These are phyloP conservation scores for Suhomyces vadensis DNA, from an alignment of 805 yeast genomes.

Conservation along the genomic window DNA sequence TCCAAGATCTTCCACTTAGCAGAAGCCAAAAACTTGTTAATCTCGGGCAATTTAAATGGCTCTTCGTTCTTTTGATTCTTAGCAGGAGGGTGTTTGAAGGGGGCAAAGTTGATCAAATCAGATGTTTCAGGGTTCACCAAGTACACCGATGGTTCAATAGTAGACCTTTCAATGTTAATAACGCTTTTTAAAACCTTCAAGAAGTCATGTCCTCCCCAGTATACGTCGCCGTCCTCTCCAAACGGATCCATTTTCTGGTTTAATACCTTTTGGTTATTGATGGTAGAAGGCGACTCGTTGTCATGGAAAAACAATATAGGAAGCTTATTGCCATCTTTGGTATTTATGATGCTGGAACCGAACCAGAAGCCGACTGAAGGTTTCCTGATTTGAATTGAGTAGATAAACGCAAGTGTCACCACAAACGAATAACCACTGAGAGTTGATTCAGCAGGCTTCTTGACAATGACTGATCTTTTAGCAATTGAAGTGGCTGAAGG, in stretches of 20 bases:
- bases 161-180: slow-evolving; percentile 65
- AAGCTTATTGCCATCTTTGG: slow-evolving; percentile 63
- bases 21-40: slow-evolving; percentile 55
- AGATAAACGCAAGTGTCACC: slow-evolving; percentile 57
- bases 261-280: slow-evolving; percentile 56
- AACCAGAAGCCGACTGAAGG: slow-evolving; percentile 90
- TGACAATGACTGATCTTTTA: slow-evolving; percentile 30
- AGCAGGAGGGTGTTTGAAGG: slow-evolving; percentile 21
- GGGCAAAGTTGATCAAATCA: slow-evolving; percentile 61
- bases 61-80: slow-evolving; percentile 12
- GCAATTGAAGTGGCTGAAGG: slow-evolving; percentile 14
- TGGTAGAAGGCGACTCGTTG: slow-evolving; percentile 76
- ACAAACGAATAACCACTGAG: slow-evolving; percentile 69
- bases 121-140: slow-evolving; percentile 76
- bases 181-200: slow-evolving; percentile 52
- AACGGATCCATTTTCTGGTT: slow-evolving; percentile 76
- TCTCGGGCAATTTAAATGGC: slow-evolving; percentile 30
- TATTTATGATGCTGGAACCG: slow-evolving; percentile 80
- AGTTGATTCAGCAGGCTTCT: slow-evolving; percentile 53
- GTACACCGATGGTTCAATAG: slow-evolving; percentile 69
- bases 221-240: slow-evolving; percentile 51
- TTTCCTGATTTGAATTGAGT: slow-evolving; percentile 78
- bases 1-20: slow-evolving; percentile 89
- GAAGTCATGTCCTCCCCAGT: slow-evolving; percentile 93
- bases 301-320: slow-evolving; percentile 95